These are phyloP conservation scores for Fulvia fulva DNA, from an alignment of 2,329 filamentous ascomycete species.

Conservation along the genomic window DNA sequence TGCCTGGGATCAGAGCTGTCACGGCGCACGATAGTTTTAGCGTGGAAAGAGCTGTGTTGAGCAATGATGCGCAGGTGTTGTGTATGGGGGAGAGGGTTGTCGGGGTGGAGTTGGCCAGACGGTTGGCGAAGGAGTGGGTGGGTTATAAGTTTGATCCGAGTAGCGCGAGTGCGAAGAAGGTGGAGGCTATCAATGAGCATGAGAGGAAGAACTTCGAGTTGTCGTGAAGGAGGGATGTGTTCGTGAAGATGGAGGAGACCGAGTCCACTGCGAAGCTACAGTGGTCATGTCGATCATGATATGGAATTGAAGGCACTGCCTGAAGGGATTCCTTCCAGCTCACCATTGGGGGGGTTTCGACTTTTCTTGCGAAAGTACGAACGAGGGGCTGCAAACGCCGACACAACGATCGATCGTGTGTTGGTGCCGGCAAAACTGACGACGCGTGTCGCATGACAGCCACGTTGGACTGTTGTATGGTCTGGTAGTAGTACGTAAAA, in stretches of 20 bases:
- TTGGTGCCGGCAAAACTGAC: too few relatives aligned
- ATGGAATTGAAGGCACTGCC: too few relatives aligned
- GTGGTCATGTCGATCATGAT: too few relatives aligned
- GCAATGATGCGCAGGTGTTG: conserved; percentile 82
- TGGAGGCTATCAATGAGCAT: conserved; percentile 48
- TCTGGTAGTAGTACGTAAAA: not conserved
- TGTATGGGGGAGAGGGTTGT: conserved; percentile 84
- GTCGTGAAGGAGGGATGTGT: not conserved
- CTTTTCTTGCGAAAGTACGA: too few relatives aligned
- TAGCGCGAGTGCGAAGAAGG: conserved; percentile 58
- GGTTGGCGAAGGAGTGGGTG: conserved; percentile 76
- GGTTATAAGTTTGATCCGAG: conserved; percentile 73
- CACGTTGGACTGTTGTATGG: too few relatives aligned
- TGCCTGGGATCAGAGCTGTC: conserved; percentile 78
- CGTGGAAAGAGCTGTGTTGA: conserved; percentile 74
- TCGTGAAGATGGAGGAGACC: too few relatives aligned
- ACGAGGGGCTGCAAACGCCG: too few relatives aligned
- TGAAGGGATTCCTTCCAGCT: too few relatives aligned
- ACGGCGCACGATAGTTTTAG: conserved; percentile 84
- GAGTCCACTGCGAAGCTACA: too few relatives aligned
- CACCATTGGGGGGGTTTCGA: too few relatives aligned
- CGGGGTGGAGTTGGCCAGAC: conserved; percentile 72
- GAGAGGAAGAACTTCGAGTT: conserved; percentile 39
- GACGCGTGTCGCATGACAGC: too few relatives aligned
- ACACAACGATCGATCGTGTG: too few relatives aligned